These are phyloP conservation scores for Alternaria burnsii DNA, from an alignment of 2,329 filamentous ascomycete genomes.

Conservation along the genomic window DNA sequence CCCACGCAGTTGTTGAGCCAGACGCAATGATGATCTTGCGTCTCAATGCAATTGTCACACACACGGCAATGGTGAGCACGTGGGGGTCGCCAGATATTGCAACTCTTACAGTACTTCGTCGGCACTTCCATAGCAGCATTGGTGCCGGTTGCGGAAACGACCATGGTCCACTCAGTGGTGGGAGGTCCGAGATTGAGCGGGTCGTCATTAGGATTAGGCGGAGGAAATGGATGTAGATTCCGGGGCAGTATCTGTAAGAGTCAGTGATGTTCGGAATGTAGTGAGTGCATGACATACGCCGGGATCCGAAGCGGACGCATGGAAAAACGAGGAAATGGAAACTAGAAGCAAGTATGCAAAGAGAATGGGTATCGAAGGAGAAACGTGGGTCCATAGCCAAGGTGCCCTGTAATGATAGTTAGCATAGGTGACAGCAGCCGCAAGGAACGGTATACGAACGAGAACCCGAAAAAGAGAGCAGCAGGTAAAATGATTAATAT, in stretches of 20 bases:
- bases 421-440: constrained; percentile 12
- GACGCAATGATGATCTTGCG: constrained; percentile 96
- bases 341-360: constrained; percentile 94
- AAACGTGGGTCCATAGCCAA: constrained; percentile 86
- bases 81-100: constrained; percentile 95
- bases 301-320: constrained; percentile 90
- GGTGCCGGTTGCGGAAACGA: constrained; percentile 77
- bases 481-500: constrained; percentile 80
- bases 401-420: constrained; percentile 63
- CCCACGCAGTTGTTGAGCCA: constrained; percentile 99
- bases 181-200: constrained; percentile 82
- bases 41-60: constrained; percentile 97
- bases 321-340: constrained; percentile 90
- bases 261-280: constrained; percentile 24
- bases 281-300: constrained; percentile 71
- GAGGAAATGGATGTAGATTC: constrained; percentile 89
- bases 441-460: constrained; percentile 57
- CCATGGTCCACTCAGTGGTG: constrained; percentile 92
- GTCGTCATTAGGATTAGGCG: constrained; percentile 76
- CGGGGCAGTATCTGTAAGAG: constrained; percentile 80
- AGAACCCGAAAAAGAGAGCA: constrained; percentile 84
- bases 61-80: constrained; percentile 95
- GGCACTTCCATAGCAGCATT: constrained; percentile 96
- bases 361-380: constrained; percentile 84
- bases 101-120: constrained; percentile 97